Percentiles rank a stretch among this genome's conserved stretches.
Evolutionary conservation across 805 yeast species (phyloP).

Genomic region (Candida sonorensis): DNA sequence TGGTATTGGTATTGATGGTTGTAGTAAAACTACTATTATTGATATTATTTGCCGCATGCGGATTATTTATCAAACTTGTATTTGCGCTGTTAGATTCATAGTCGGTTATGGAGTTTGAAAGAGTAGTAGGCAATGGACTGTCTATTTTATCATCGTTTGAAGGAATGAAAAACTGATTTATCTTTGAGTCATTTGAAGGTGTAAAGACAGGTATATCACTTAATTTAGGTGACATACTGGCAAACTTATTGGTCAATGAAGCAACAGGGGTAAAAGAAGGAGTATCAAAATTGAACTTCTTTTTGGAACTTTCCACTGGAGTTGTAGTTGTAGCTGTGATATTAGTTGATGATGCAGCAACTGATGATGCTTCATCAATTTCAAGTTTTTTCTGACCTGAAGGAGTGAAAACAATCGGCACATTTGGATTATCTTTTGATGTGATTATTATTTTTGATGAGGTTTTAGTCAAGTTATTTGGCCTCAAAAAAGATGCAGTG

Average conservation of each 20-base stretch:
- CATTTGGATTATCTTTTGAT: constrained; percentile 3
- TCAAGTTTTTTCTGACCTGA: too few species aligned
- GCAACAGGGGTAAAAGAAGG: constrained; percentile 47
- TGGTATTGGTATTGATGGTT: constrained; percentile 1
- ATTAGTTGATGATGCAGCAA: too few species aligned
- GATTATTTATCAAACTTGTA: too few species aligned
- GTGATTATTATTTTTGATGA: neutral
- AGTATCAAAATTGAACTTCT: constrained; percentile 46
- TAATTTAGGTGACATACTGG: constrained; percentile 42
- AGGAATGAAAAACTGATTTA: too few species aligned
- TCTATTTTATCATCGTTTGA: too few species aligned
- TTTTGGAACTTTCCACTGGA: constrained; percentile 21
- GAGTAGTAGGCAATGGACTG: too few species aligned
- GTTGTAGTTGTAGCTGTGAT: too few species aligned
- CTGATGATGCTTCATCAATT: too few species aligned
- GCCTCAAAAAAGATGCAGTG: neutral
- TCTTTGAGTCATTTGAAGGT: constrained; percentile 29
- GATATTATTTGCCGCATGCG: neutral
- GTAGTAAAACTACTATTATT: neutral
- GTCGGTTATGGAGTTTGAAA: too few species aligned
- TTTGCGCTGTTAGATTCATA: too few species aligned
- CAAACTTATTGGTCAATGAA: constrained; percentile 30
- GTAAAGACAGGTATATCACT: constrained; percentile 43
- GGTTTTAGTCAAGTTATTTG: neutral
- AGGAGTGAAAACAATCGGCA: constrained; percentile 1